Percentiles rank a stretch among this genome's conserved stretches.
These are phyloP conservation scores for Pseudogymnoascus sp. DNA, from an alignment of 2,329 filamentous ascomycete genomes.

Conservation along the genomic window DNA sequence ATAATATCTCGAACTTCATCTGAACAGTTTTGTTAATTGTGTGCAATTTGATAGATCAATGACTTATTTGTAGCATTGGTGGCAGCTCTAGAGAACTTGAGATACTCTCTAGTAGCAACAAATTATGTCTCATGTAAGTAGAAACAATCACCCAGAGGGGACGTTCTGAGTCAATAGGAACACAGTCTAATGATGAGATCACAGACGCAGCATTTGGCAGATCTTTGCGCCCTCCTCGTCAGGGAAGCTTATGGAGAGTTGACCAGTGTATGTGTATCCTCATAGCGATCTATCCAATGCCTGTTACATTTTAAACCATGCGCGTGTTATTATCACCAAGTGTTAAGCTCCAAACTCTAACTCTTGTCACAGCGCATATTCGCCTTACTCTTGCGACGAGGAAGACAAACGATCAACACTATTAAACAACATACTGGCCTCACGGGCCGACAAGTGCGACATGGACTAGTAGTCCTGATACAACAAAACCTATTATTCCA, in stretches of 20 bases:
- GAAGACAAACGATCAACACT: constrained; percentile 64
- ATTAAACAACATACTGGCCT: constrained; percentile 68
- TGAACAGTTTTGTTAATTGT: constrained; percentile 5
- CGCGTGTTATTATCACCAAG: constrained; percentile 1
- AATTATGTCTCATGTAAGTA: constrained; percentile 50
- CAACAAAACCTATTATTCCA: constrained; percentile 84
- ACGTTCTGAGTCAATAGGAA: constrained; percentile 20
- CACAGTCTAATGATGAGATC: constrained; percentile 16
- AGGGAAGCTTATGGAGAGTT: constrained; percentile 87
- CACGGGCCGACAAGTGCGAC: constrained; percentile 65
- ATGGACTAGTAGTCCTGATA: constrained; percentile 75
- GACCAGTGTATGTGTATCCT: constrained; percentile 62
- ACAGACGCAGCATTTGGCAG: constrained; percentile 66
- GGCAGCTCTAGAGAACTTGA: constrained; percentile 71
- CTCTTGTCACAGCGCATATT: constrained; percentile 65
- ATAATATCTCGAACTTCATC: constrained; percentile 4
- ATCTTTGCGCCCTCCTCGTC: constrained; percentile 85
- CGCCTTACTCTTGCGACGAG: constrained; percentile 66
- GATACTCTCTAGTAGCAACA: constrained; percentile 65
- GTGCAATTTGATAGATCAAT: constrained; percentile 34
- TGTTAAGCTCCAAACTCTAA: constrained; percentile 18
- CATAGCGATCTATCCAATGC: neutral
- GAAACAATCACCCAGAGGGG: constrained; percentile 19
- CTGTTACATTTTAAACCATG: constrained; percentile 1
- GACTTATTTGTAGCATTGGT: constrained; percentile 61